A percentile compares a stretch with the other conserved stretches of the same genome.
Evolutionary conservation across 345 rosid genomes (phyloP).

Genomic region (Linum trigynum): DNA sequence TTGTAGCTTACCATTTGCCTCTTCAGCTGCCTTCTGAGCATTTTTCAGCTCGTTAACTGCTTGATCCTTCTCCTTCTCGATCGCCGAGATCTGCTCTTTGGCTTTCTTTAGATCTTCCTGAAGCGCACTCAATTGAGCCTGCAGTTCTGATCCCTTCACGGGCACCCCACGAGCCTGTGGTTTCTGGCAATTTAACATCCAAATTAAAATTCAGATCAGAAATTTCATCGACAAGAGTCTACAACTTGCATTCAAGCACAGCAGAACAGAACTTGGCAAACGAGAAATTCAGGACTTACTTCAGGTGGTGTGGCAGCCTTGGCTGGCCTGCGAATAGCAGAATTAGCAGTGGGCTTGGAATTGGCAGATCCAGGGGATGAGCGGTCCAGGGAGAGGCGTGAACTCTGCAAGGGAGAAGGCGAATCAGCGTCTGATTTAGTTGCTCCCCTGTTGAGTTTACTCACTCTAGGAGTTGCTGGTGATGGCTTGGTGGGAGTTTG

Average conservation of each 20-base stretch:
- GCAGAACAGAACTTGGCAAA: neutral
- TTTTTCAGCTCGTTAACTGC: conserved; percentile 67
- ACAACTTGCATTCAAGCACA: neutral
- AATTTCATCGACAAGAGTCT: neutral
- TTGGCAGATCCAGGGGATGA: conserved; percentile 46
- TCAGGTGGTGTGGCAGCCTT: conserved; percentile 60
- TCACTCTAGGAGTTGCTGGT: conserved; percentile 59
- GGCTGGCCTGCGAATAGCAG: conserved; percentile 41
- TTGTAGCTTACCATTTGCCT: conserved; percentile 58
- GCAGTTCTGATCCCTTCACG: conserved; percentile 54
- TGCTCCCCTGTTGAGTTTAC: conserved; percentile 42
- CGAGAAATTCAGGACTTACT: conserved; percentile 33
- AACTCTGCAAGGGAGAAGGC: conserved; percentile 42
- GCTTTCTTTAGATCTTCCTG: conserved; percentile 93
- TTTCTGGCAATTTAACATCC: conserved; percentile 36
- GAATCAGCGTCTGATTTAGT: conserved; percentile 55
- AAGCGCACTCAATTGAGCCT: conserved; percentile 47
- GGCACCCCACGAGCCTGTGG: conserved; percentile 39
- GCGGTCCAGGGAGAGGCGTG: conserved; percentile 60
- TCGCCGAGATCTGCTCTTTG: conserved; percentile 45
- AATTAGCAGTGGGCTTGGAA: conserved; percentile 40
- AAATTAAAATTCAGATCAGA: neutral
- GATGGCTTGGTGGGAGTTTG: conserved; percentile 67
- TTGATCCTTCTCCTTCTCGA: conserved; percentile 72
- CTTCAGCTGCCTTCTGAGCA: conserved; percentile 54